Evolutionary conservation across 116 monocot species (phyloP).

Genomic region (Posidonia oceanica): DNA sequence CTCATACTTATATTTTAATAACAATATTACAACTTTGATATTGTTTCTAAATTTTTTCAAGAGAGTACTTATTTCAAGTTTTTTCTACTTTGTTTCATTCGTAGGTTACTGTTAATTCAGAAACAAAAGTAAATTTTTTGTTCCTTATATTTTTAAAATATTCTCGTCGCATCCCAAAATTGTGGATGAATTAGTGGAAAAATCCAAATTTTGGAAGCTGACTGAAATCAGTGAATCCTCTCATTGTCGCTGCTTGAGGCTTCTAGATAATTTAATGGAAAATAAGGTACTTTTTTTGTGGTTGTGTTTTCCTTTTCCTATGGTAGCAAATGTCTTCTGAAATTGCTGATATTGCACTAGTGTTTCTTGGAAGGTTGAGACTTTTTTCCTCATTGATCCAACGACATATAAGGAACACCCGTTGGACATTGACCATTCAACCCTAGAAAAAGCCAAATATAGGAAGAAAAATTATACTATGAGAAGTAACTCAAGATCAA

Average conservation of each 20-base stretch:
- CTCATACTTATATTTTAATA: too few species aligned
- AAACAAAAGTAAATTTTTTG: constrained; percentile 33
- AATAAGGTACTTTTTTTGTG: constrained; percentile 38
- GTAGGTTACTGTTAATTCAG: too few species aligned
- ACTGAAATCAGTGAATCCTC: constrained; percentile 63
- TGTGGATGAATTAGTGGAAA: constrained; percentile 53
- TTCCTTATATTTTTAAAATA: neutral
- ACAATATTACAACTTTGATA: too few species aligned
- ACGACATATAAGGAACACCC: too few species aligned
- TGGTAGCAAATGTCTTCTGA: neutral
- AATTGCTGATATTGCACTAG: neutral
- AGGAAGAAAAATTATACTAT: too few species aligned
- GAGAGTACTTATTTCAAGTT: too few species aligned
- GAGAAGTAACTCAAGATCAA: too few species aligned
- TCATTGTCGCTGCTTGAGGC: constrained; percentile 60
- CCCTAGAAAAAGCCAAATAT: too few species aligned
- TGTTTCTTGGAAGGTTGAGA: neutral
- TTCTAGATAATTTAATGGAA: constrained; percentile 52
- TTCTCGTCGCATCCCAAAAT: constrained; percentile 26
- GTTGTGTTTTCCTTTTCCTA: neutral
- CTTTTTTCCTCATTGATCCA: too few species aligned
- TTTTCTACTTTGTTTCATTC: too few species aligned
- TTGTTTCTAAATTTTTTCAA: too few species aligned
- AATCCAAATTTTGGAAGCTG: constrained; percentile 76
- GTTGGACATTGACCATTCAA: too few species aligned